Evolutionary conservation across 495 filamentous ascomycete species (phyloP).

Genomic region (Daldinia decipiens): DNA sequence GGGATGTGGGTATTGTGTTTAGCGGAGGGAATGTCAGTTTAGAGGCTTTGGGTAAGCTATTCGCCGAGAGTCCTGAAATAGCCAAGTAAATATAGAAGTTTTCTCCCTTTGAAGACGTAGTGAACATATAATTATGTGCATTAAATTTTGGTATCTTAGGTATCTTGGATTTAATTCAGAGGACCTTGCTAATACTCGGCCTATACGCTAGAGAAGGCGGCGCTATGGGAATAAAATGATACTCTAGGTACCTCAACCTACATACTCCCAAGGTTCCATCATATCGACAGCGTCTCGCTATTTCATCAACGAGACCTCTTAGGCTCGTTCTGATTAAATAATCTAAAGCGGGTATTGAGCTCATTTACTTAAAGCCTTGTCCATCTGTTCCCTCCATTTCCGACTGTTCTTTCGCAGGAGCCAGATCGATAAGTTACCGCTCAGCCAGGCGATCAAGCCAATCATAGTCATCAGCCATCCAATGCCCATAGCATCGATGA

Average conservation of each 20-base stretch:
- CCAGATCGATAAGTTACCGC: conserved; percentile 66
- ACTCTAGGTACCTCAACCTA: conserved; percentile 4
- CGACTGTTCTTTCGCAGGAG: conserved; percentile 72
- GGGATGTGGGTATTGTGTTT: conserved; percentile 89
- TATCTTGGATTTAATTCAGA: neutral
- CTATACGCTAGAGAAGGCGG: neutral
- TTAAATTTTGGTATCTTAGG: neutral
- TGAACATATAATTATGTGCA: neutral
- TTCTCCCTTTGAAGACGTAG: neutral
- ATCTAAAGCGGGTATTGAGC: neutral
- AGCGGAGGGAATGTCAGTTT: conserved; percentile 92
- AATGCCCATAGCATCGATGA: conserved; percentile 84
- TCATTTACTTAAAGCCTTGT: conserved; percentile 50
- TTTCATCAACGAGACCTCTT: conserved; percentile 1
- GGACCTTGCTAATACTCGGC: neutral
- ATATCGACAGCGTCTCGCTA: conserved; percentile 9
- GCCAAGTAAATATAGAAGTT: conserved; percentile 3
- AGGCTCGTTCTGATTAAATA: neutral
- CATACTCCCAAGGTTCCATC: neutral
- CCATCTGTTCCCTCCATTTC: conserved; percentile 76
- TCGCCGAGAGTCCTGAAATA: conserved; percentile 47
- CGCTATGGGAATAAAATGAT: neutral
- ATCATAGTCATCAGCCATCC: conserved; percentile 91
- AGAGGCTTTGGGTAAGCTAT: conserved; percentile 76
- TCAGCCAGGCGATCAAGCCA: conserved; percentile 68